A percentile compares a stretch with the other conserved stretches of the same genome.
These are phyloP conservation scores for Aspergillus nanangensis DNA, from an alignment of 495 filamentous ascomycete species.

Conservation along the genomic window DNA sequence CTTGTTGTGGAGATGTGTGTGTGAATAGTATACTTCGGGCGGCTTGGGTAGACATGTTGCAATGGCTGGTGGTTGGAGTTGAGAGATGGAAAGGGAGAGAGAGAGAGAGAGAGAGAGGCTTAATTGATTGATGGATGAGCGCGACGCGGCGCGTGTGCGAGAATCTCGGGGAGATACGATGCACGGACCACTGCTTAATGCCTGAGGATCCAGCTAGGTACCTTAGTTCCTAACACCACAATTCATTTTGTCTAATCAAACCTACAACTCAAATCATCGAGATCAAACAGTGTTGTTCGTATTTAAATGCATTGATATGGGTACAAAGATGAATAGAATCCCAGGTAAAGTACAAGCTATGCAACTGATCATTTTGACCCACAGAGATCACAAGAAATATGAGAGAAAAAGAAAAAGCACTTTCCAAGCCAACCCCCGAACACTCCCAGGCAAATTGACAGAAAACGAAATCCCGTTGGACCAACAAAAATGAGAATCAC, in stretches of 20 bases:
- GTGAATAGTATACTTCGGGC: constrained; percentile 58
- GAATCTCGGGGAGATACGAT: constrained; percentile 5
- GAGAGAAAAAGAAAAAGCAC: constrained; percentile 4
- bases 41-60: constrained; percentile 56
- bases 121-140: constrained; percentile 7
- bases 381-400: constrained; percentile 5
- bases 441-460: constrained; percentile 1
- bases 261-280: no score
- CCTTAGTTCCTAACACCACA: no score
- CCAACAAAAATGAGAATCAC: no score
- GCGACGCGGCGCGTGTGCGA: constrained; percentile 12
- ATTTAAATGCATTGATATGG: no score
- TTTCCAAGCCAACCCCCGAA: constrained; percentile 8
- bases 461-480: constrained; percentile 1
- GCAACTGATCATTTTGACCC: no score
- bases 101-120: constrained; percentile 3
- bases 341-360: no score
- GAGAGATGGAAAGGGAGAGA: constrained; percentile 2
- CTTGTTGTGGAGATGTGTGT: constrained; percentile 54
- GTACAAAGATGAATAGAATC: no score
- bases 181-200: constrained; percentile 34
- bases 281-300: no score
- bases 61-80: background rate
- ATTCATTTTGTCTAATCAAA: no score
- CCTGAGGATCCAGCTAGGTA: background rate